Base-by-base conservation (phyloP, 1,139 yeast genomes). In the Kluyveromyces sp. region DNA sequence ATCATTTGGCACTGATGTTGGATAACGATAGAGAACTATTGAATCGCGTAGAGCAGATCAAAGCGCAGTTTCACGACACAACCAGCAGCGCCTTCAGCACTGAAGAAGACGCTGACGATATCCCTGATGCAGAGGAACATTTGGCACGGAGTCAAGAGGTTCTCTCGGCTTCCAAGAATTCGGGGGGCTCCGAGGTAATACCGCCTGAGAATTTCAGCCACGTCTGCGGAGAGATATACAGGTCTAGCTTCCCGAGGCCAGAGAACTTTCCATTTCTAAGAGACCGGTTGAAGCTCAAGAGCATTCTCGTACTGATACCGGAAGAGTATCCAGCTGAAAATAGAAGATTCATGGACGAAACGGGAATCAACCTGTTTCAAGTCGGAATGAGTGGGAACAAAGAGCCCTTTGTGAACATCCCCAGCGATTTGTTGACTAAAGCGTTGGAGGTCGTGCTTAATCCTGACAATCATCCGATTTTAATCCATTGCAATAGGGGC, bases 191-290 rank as follows among this genome's bases (percentile, higher is more conserved):
- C 36, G 65, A 60, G 42, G 57, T 60, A 19, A 47, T 55, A 15
- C 94, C 94, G n/a, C 98, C 98, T 1, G 96, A 89, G 60, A 92
- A 92, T 66, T 92, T 92, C 64, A 78, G 95, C 12, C 80, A 84
- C 44, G 95, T 92, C 2, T 78, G 83, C 40, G 82, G 85, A 36
- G 71, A 76, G 41, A 83, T 92, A 11, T 92, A 87, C 64, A 71
- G 98, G 42, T 80, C 94, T 36, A 84, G 95, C 39, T 92, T 89
- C 60, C 98, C 98, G 0, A 76, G 92, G 43, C 75, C 82, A 1
- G 87, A 80, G 57, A 88, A 87, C 63, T 87, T 92, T 58, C 65
- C 72, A 22, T 92, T 85, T 60, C 64, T 92, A 41, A 66, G 72
- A 53, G 70, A 69, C 37, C 48, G 63, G 37, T 69, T 89, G 41